Base-by-base conservation (phyloP, 164 flowering plant genomes). In the Vitis riparia region DNA sequence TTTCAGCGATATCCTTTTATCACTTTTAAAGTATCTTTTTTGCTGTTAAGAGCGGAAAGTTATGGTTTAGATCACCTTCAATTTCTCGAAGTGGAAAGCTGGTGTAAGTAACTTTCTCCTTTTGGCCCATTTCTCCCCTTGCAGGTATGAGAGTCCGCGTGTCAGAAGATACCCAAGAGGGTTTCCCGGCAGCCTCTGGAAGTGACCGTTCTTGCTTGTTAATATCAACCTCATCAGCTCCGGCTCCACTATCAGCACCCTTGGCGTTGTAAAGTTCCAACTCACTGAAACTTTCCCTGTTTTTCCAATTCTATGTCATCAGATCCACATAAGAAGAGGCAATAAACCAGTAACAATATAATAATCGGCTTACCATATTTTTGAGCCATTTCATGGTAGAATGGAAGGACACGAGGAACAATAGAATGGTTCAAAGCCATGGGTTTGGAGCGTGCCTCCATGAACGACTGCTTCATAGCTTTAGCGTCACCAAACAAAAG, bases 61-160 rank as follows among this genome's bases (percentile, higher is more conserved):
- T 23, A 23, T 23, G 27, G 27, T 23, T 23, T 23, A 23, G 27
- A 9, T 15, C 12, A 77, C 87, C 88, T 87, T 83, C 55, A 87
- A 56, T 48, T 82, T 87, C 17, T 85, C 83, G 0, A 49, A 44
- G 70, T 83, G 84, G 65, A 87, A 87, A 19, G 88, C 85, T 11
- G 86, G 88, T 10, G 65, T 68, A 0, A 87, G 52, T 3, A 83
- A 44, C 70, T 65, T 74, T 73, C 86, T 70, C 59, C 69, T 86
- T 15, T 65, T 77, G 17, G 81, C 78, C 90, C 90, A 87, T 71
- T 77, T 68, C 51, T 85, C 79, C 11, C 87, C 78, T 50, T 85
- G 81, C 50, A 67, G 58, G 52, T 51, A 62, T 10, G 78, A 30
- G 51, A 84, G 61, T 30, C 87, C 89, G 27, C 32, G 61, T 17